Base-by-base conservation (phyloP, 345 rosid genomes). In the Trapa incisa region DNA sequence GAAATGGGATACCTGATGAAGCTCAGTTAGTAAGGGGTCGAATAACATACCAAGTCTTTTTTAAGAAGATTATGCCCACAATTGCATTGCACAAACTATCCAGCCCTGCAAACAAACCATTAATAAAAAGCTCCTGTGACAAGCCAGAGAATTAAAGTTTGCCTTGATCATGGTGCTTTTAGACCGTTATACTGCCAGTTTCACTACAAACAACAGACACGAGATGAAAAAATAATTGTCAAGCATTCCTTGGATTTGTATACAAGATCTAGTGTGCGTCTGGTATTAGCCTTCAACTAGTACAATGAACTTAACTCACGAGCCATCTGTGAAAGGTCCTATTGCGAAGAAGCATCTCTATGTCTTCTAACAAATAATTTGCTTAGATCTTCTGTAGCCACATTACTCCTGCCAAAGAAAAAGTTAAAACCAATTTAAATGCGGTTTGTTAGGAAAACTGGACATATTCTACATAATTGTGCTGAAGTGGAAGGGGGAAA, bases 301-400 rank as follows among this genome's bases (percentile, higher is more conserved):
- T 17, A 52, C 17, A 29, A 15, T 17, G 29, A 6, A 57, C 61
- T 57, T 22, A 22, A 29, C 3, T n/a, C 61, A 8, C 11, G 5
- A 9, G 3, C 10, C 32, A 22, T 57, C 61, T 57, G 73, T 52
- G 33, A 43, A 61, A 36, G 13, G 47, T 43, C 67, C 75, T 75
- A 78, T 12, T 65, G 45, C 72, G 80, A 47, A 56, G 84, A 69
- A 62, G 80, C 66, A 12, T 80, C 89, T 33, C 84, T 74, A 10
- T 78, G 83, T 74, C 73, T 81, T 65, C 74, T 81, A 37, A 88
- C 91, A 73, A 93, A 93, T 75, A 93, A 83, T 85, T 77, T 88
- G 81, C 90, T 77, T 12, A 93, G 75, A 79, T 93, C 98, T 76
- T 90, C 98, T 10, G 98, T 93, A 42, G 89, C 98, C 77, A 93